Conservation (phyloP, 345 rosid species). For the Heritiera littoralis region DNA sequence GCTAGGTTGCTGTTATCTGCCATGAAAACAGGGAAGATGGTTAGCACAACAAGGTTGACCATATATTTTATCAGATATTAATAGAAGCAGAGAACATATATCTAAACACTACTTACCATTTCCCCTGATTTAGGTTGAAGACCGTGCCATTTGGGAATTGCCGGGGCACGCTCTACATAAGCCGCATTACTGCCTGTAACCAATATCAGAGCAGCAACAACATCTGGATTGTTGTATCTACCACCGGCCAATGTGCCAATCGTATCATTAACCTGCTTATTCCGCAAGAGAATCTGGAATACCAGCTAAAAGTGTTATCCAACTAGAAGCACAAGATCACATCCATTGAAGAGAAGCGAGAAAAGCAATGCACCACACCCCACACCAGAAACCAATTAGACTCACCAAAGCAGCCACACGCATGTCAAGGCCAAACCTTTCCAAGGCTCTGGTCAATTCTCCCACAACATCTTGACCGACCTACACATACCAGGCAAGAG, state of each 20-base stretch:
- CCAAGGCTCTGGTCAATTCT: slow-evolving; percentile 74
- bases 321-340: slow-evolving; percentile 15
- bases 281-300: slow-evolving; percentile 15
- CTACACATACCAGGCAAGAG: slow-evolving; percentile 33
- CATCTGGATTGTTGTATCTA: slow-evolving; percentile 67
- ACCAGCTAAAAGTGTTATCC: not conserved
- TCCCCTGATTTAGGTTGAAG: slow-evolving; percentile 79
- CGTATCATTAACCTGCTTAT: slow-evolving; percentile 78
- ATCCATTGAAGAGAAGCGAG: not conserved
- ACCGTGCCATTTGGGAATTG: slow-evolving; percentile 91
- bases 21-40: not conserved
- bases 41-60: not conserved
- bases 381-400: slow-evolving; percentile 7
- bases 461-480: slow-evolving; percentile 87
- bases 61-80: not conserved
- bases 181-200: slow-evolving; percentile 96
- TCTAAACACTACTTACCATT: slow-evolving; percentile 46
- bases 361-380: not conserved
- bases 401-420: slow-evolving; percentile 82
- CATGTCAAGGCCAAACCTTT: slow-evolving; percentile 78
- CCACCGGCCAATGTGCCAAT: slow-evolving; percentile 94
- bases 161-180: slow-evolving; percentile 73
- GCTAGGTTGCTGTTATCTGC: not conserved
- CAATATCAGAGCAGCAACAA: slow-evolving; percentile 77
- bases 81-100: slow-evolving; percentile 6